phyloP scores from a whole-genome alignment of 164 flowering plant species.

The Houttuynia cordata region DNA sequence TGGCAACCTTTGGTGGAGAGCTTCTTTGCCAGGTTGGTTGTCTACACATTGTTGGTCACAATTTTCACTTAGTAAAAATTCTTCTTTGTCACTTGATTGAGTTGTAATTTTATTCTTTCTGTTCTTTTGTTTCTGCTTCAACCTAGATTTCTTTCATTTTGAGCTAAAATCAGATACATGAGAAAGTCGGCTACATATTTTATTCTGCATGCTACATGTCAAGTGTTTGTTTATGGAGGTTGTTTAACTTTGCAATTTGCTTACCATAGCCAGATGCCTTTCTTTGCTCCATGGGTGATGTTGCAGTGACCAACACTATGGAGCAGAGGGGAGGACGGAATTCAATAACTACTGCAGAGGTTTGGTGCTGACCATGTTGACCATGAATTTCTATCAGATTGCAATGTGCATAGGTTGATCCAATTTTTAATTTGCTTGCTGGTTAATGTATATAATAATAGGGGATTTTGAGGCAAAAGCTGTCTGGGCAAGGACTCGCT shows the following conservation, averaged over 20 bases:
- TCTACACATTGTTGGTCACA: not conserved
- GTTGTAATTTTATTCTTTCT: too few species aligned
- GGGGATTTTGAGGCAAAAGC: constrained; percentile 85
- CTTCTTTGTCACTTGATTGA: too few species aligned
- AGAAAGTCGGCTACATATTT: too few species aligned
- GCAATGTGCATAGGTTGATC: not conserved
- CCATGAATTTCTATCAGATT: not conserved
- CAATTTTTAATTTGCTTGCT: not conserved
- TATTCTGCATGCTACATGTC: too few species aligned
- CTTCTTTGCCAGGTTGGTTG: constrained; percentile 79
- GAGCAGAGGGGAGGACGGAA: constrained; percentile 76
- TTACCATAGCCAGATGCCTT: constrained; percentile 96
- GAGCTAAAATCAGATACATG: too few species aligned
- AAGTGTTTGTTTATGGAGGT: not conserved
- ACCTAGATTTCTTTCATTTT: too few species aligned
- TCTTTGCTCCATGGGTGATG: constrained; percentile 91
- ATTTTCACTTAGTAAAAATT: too few species aligned
- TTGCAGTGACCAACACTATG: constrained; percentile 63
- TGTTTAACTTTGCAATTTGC: constrained; percentile 13
- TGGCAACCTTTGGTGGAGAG: constrained; percentile 88
- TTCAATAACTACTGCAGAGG: constrained; percentile 60
- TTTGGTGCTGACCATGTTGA: constrained; percentile 19
- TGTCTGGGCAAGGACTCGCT: constrained; percentile 93
- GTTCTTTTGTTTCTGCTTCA: too few species aligned
- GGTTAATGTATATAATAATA: constrained; percentile 14